Conservation (phyloP, 306 rosid genomes). For the Coriaria nepalensis region DNA sequence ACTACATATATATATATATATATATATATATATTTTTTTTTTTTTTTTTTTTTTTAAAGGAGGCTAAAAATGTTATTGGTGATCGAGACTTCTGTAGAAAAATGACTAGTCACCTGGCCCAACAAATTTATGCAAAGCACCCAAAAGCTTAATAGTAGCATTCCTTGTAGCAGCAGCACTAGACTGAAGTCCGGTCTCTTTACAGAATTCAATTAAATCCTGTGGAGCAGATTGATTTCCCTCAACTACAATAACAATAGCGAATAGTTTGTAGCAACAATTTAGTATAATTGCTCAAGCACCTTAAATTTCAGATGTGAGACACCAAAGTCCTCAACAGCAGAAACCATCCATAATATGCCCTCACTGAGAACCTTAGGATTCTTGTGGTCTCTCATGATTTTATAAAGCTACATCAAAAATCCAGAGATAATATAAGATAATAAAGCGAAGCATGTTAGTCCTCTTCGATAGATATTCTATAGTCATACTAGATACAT, state of each 20-base stretch:
- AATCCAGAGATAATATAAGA: background rate
- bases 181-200: conserved; percentile 90
- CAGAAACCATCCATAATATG: conserved; percentile 90
- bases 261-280: background rate
- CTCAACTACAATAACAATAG: conserved; percentile 5
- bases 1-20: no score
- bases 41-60: no score
- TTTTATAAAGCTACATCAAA: conserved; percentile 61
- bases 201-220: conserved; percentile 91
- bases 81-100: background rate
- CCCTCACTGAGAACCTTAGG: conserved; percentile 99
- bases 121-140: conserved; percentile 87
- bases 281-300: background rate
- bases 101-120: conserved; percentile 73
- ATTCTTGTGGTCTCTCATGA: conserved; percentile 97
- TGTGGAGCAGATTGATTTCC: conserved; percentile 26
- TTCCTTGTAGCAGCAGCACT: conserved; percentile 95
- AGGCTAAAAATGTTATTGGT: background rate
- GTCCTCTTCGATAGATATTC: conserved; percentile 9
- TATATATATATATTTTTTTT: no score
- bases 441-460: background rate
- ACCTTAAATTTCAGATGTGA: conserved; percentile 91
- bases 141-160: conserved; percentile 87
- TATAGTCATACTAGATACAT: background rate
- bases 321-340: conserved; percentile 87